Evolutionary conservation across 345 rosid species (phyloP).

Genomic region (Leavenworthia alabamica): DNA sequence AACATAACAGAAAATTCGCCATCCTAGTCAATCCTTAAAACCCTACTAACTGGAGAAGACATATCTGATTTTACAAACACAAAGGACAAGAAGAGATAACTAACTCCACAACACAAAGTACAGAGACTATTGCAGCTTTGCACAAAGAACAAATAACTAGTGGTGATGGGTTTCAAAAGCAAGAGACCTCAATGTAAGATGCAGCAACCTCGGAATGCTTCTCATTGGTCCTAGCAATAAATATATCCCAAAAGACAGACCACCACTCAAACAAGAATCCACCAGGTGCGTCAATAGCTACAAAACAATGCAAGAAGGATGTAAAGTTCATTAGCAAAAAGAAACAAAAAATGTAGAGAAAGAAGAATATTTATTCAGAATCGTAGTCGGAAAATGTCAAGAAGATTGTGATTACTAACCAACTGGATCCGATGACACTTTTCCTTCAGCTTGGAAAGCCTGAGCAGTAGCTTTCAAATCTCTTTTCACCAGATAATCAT

Average conservation of each 20-base stretch:
- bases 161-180: not conserved
- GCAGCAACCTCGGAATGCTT: constrained; percentile 99
- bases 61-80: not conserved
- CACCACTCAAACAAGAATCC: constrained; percentile 99
- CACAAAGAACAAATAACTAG: not conserved
- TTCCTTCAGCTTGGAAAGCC: constrained; percentile 96
- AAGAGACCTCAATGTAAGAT: constrained; percentile 83
- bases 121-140: not conserved
- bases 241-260: constrained; percentile 99
- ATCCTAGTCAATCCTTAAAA: not conserved
- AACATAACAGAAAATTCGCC: not conserved
- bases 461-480: constrained; percentile 95
- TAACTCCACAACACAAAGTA: not conserved
- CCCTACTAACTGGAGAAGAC: not conserved
- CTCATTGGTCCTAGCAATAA: constrained; percentile 96
- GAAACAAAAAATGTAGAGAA: not conserved
- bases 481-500: constrained; percentile 91
- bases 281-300: constrained; percentile 98
- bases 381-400: not conserved
- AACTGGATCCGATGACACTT: constrained; percentile 96
- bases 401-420: constrained; percentile 45
- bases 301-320: constrained; percentile 23
- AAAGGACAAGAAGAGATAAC: not conserved
- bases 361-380: not conserved
- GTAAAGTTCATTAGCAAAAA: not conserved